A percentile compares a stretch with the other conserved stretches of the same genome.
These are phyloP conservation scores for Purshia tridentata DNA, from an alignment of 306 rosid species.

Conservation along the genomic window DNA sequence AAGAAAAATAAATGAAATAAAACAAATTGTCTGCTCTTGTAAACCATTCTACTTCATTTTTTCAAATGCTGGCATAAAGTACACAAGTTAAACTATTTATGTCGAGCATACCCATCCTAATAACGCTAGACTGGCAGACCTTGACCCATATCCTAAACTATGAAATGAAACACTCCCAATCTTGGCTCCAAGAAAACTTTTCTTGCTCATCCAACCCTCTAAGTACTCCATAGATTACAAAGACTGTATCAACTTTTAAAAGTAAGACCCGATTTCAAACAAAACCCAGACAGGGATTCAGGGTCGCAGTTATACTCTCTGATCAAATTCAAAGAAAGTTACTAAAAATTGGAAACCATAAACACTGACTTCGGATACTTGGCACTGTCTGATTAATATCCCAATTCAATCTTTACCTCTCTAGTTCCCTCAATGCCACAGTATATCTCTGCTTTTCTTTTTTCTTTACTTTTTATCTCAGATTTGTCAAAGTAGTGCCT, in stretches of 20 bases:
- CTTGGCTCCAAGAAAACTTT: not conserved
- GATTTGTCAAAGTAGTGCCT: not conserved
- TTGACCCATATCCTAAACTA: not conserved
- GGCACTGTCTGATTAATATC: not conserved
- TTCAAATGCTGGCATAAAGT: not conserved
- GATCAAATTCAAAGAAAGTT: not conserved
- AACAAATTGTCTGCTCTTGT: not conserved
- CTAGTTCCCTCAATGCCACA: too few species aligned
- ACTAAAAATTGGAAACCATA: not conserved
- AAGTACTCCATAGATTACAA: not conserved
- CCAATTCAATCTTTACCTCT: not conserved
- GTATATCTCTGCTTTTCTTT: not conserved
- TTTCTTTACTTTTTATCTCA: not conserved
- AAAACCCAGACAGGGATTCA: not conserved
- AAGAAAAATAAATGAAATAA: not conserved
- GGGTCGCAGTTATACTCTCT: not conserved
- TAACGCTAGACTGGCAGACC: not conserved
- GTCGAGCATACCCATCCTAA: not conserved
- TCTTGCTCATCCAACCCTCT: not conserved
- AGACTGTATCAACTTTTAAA: not conserved
- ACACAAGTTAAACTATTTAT: not conserved
- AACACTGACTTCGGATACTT: not conserved
- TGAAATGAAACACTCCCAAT: slow-evolving; percentile 5
- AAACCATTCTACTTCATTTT: not conserved
- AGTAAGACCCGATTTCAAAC: not conserved